Evolutionary conservation across 225 moss, liverwort and hornwort genomes (phyloP), one percentile per base, ranked within the genome.

Genomic region (Pleurozium schreberi): DNA sequence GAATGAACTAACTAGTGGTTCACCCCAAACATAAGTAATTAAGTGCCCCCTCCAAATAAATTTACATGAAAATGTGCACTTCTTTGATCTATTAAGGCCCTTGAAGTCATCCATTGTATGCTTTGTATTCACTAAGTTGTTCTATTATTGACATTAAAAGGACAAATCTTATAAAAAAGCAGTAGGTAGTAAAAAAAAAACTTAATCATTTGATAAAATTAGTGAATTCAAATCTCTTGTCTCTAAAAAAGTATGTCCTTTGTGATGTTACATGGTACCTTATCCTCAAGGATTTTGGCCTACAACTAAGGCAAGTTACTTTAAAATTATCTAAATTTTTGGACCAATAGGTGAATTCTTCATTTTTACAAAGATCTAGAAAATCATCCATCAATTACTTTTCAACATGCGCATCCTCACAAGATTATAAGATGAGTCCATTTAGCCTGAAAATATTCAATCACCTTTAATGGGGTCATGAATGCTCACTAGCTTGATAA

Each of bases 1-100:
- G 5, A 71, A 17, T 45, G 9, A 43, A 16, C 1, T 28, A 43
- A 5, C 0, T 0, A 1, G 2, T 0, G 1, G 1, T 43, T 73
- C 17, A 28, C 14, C 2, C 9, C 6, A 28, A 43, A 42, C 23
- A 71, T 26, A 27, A 0, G 2, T 45, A 52, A 52, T 2, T 50
- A 14, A 9, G n/a, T n/a, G n/a, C n/a, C n/a, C n/a, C n/a, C n/a
- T n/a, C n/a, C n/a, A 36, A 34, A 52, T 23, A 77, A 33, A 53
- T 53, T 14, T 14, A 38, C 0, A 53, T 36, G 9, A 14, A 23
- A 77, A 52, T 52, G 8, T 21, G 3, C 3, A 77, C 3, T 36
- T 22, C 1, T 52, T 0, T 22, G 2, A 76, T 36, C 3, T 52
- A 53, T 14, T 2, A 10, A 36, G 12, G 2, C 14, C 14, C 1